Percentiles rank a stretch among this genome's conserved stretches.
These are phyloP conservation scores for Dryadomyces quercus-mongolicae DNA, from an alignment of 2,329 filamentous ascomycete species.

Conservation along the genomic window DNA sequence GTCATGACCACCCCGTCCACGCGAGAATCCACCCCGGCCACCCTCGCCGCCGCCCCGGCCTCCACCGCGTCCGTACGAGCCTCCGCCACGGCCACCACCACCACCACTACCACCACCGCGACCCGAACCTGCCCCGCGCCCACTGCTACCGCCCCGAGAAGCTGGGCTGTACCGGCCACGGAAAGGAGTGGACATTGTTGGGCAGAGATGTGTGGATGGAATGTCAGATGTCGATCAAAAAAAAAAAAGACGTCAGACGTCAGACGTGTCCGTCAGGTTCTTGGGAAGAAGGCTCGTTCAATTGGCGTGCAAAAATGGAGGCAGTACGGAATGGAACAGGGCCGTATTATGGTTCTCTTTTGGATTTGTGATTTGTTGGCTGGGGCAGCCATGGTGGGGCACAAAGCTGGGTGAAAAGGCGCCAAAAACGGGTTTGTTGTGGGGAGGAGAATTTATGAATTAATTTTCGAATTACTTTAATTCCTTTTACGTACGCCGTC, in stretches of 20 bases:
- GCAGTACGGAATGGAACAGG: no score
- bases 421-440: background rate
- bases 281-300: no score
- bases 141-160: slow-evolving; percentile 9
- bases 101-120: slow-evolving; percentile 2
- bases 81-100: slow-evolving; percentile 1
- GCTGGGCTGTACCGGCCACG: slow-evolving; percentile 13
- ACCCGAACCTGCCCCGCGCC: background rate
- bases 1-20: slow-evolving; percentile 4
- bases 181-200: slow-evolving; percentile 12
- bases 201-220: background rate
- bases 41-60: slow-evolving; percentile 16
- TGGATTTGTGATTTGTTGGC: no score
- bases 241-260: no score
- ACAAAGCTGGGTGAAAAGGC: background rate
- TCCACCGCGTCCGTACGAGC: slow-evolving; percentile 4
- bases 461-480: background rate
- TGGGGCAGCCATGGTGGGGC: background rate
- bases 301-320: no score
- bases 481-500: background rate
- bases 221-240: no score
- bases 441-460: background rate
- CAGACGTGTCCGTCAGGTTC: no score
- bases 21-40: slow-evolving; percentile 20
- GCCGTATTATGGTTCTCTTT: no score